Conservation (phyloP, 2,329 filamentous ascomycete species). For the Diaporthe vaccinii region DNA sequence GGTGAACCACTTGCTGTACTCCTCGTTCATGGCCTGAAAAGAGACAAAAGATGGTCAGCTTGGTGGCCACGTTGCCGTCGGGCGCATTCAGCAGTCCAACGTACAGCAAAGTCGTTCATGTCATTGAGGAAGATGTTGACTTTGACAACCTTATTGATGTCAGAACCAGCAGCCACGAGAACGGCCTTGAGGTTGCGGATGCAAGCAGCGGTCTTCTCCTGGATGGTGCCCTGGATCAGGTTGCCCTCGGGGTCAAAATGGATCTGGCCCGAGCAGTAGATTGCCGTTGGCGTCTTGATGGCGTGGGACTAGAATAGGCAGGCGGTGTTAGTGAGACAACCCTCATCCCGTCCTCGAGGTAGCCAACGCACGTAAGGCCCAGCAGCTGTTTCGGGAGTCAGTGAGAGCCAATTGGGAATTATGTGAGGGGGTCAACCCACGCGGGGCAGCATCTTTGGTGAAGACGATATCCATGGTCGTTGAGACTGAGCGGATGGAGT, state of each 20-base stretch:
- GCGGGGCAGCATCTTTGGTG: slow-evolving; percentile 70
- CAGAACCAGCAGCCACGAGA: slow-evolving; percentile 83
- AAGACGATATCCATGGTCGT: slow-evolving; percentile 54
- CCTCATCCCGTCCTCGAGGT: neutral
- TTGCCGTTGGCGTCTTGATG: slow-evolving; percentile 74
- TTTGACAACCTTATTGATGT: slow-evolving; percentile 87
- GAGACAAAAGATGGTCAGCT: neutral
- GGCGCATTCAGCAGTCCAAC: slow-evolving; percentile 43
- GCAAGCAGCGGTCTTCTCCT: slow-evolving; percentile 73
- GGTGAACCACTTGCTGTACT: slow-evolving; percentile 86
- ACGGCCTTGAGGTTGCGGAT: slow-evolving; percentile 87
- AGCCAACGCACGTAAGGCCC: slow-evolving; percentile 70
- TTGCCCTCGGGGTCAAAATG: slow-evolving; percentile 72
- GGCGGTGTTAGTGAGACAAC: slow-evolving; percentile 16
- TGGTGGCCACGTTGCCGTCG: too few relatives aligned
- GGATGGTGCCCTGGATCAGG: slow-evolving; percentile 70
- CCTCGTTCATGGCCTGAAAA: slow-evolving; percentile 81
- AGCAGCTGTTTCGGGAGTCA: slow-evolving; percentile 59
- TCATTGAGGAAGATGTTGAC: slow-evolving; percentile 91
- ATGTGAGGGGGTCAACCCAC: slow-evolving; percentile 56
- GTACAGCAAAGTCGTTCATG: slow-evolving; percentile 86
- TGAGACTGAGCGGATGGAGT: slow-evolving; percentile 28
- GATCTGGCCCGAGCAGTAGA: slow-evolving; percentile 79
- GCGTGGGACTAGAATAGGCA: slow-evolving; percentile 69
- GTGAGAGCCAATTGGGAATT: slow-evolving; percentile 1